A percentile compares a stretch with the other conserved stretches of the same genome.
phyloP scores from a whole-genome alignment of 108 stramenopile species.

The Cyclostephanos invisitatus region DNA sequence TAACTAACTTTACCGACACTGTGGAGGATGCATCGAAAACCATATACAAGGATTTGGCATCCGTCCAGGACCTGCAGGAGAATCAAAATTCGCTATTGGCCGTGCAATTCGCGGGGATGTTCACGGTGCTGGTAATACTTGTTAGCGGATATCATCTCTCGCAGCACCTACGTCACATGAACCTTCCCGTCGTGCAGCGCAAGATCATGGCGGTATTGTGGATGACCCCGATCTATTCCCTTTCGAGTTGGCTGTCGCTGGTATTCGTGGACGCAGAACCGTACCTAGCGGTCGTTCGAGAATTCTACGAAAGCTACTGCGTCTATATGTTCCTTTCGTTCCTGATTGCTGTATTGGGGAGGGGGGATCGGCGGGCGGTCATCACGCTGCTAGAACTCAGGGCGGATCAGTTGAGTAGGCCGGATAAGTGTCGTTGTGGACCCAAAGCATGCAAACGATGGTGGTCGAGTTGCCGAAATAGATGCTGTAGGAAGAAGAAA shows the following conservation, averaged over 20 bases:
- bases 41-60: conserved; percentile 32
- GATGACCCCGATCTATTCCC: conserved; percentile 88
- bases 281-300: conserved; percentile 72
- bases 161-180: conserved; percentile 71
- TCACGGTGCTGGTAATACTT: conserved; percentile 75
- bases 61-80: conserved; percentile 31
- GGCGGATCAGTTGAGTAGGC: conserved; percentile 40
- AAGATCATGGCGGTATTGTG: conserved; percentile 88
- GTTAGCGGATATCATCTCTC: conserved; percentile 83
- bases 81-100: conserved; percentile 58
- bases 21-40: conserved; percentile 25
- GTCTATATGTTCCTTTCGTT: conserved; percentile 58
- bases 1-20: conserved; percentile 33
- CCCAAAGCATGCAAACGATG: not conserved
- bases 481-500: conserved; percentile 7
- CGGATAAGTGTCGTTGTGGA: conserved; percentile 31
- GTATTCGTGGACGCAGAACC: conserved; percentile 61
- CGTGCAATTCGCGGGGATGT: conserved; percentile 75
- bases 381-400: conserved; percentile 30
- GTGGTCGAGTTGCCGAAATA: conserved; percentile 14
- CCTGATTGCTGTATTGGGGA: conserved; percentile 51
- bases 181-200: conserved; percentile 81
- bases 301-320: conserved; percentile 74
- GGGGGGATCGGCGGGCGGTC: conserved; percentile 48
- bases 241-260: conserved; percentile 72